These are phyloP conservation scores for Pseudonitzschia delicatissima DNA, from an alignment of 108 stramenopile genomes.

Conservation along the genomic window DNA sequence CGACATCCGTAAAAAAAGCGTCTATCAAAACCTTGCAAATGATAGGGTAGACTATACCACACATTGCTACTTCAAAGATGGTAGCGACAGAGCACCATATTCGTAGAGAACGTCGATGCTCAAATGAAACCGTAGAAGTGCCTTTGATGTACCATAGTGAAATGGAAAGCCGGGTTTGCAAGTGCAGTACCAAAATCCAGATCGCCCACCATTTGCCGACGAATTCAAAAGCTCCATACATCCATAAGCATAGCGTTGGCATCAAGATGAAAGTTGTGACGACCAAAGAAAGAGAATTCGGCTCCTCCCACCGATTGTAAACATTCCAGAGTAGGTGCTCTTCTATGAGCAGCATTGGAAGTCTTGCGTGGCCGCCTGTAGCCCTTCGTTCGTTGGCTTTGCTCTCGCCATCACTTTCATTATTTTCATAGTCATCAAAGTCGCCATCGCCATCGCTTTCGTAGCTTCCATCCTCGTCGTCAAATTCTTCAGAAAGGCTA, in stretches of 20 bases:
- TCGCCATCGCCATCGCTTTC: not conserved
- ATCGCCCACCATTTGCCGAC: constrained; percentile 27
- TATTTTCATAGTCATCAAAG: not conserved
- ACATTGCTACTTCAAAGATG: constrained; percentile 18
- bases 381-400: not conserved
- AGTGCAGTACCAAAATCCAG: constrained; percentile 25
- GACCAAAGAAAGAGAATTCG: not conserved
- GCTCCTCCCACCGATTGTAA: constrained; percentile 16
- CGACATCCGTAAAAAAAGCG: constrained; percentile 16
- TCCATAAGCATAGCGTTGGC: constrained; percentile 20
- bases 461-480: not conserved
- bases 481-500: not conserved
- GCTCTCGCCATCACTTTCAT: not conserved
- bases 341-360: constrained; percentile 4
- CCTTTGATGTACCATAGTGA: constrained; percentile 27
- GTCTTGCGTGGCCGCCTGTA: not conserved
- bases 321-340: constrained; percentile 12
- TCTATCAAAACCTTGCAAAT: not conserved
- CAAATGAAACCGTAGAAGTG: constrained; percentile 14
- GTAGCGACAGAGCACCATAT: constrained; percentile 13
- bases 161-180: constrained; percentile 15
- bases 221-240: constrained; percentile 19
- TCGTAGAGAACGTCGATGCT: constrained; percentile 12
- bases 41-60: constrained; percentile 14
- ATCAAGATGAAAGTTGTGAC: not conserved